A percentile compares a stretch with the other conserved stretches of the same genome.
Conservation (phyloP, 768 basidiomycete genomes). For the Lactarius hengduanensis region DNA sequence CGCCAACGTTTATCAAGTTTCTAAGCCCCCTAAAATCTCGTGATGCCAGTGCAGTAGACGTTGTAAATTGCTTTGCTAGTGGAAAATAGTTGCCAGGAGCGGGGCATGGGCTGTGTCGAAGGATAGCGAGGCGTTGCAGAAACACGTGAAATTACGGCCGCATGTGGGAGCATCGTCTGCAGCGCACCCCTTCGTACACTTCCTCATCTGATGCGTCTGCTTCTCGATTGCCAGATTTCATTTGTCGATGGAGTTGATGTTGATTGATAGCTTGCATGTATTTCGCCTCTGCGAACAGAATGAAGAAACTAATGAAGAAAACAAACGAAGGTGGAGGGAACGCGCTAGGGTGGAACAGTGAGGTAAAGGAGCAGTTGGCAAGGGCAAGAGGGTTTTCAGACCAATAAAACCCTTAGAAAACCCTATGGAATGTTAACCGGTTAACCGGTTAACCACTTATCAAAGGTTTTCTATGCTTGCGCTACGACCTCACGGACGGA, state of each 20-base stretch:
- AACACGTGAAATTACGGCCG: neutral
- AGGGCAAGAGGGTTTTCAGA: too few species aligned
- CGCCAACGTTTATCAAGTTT: neutral
- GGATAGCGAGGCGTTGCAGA: neutral
- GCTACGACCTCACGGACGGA: neutral
- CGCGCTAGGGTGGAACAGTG: neutral
- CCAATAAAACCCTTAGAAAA: too few species aligned
- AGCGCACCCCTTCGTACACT: neutral
- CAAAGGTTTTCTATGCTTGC: too few species aligned
- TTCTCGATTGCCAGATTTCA: neutral
- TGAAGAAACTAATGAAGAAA: neutral
- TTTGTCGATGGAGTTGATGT: neutral
- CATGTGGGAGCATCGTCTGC: neutral
- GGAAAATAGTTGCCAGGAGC: neutral
- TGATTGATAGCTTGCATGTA: neutral
- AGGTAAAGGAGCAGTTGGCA: too few species aligned
- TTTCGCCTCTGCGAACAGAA: neutral
- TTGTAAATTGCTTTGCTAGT: neutral
- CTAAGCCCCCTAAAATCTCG: neutral
- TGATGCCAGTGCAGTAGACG: neutral
- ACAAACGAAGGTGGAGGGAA: neutral
- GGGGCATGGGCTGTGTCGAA: too few species aligned
- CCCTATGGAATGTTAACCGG: too few species aligned
- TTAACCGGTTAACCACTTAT: too few species aligned
- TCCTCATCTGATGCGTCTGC: neutral